phyloP scores from a whole-genome alignment of 208 protist genomes.

The Leishmania gerbilli region DNA sequence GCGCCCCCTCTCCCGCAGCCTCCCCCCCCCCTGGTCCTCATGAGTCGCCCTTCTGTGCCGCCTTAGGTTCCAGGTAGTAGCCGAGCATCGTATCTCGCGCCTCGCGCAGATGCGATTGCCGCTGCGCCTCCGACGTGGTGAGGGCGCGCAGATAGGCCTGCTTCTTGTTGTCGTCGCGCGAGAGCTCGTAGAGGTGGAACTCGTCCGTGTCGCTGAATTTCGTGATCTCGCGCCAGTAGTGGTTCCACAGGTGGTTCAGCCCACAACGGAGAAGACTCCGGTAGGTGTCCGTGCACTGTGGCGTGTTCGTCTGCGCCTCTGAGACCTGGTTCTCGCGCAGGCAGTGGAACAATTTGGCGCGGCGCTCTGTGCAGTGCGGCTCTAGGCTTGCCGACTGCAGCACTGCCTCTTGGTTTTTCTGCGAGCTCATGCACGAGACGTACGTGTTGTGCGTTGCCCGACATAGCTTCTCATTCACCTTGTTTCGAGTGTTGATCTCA shows the following conservation, averaged over 20 bases:
- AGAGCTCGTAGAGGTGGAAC: conserved; percentile 78
- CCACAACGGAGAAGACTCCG: conserved; percentile 73
- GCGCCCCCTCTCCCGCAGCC: neutral
- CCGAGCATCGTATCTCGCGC: conserved; percentile 23
- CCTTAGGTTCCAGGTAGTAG: conserved; percentile 36
- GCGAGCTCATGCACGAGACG: conserved; percentile 63
- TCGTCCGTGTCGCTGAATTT: conserved; percentile 78
- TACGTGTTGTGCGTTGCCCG: conserved; percentile 59
- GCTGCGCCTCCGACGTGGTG: conserved; percentile 39
- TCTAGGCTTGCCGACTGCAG: conserved; percentile 64
- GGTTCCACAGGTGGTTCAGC: conserved; percentile 83
- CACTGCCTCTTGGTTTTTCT: conserved; percentile 64
- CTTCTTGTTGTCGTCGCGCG: conserved; percentile 74
- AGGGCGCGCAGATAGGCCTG: conserved; percentile 69
- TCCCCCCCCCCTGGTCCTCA: neutral
- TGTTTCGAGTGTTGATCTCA: conserved; percentile 80
- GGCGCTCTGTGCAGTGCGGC: conserved; percentile 44
- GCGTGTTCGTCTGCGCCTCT: conserved; percentile 53
- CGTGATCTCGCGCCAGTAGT: conserved; percentile 79
- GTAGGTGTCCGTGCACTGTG: conserved; percentile 66
- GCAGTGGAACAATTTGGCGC: conserved; percentile 53
- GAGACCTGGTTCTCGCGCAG: conserved; percentile 48
- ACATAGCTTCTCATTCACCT: conserved; percentile 70
- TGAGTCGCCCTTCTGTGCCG: neutral
- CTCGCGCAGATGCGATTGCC: conserved; percentile 19